Base-by-base conservation (phyloP, 305 asterid species). In the Solanum hybrid region DNA sequence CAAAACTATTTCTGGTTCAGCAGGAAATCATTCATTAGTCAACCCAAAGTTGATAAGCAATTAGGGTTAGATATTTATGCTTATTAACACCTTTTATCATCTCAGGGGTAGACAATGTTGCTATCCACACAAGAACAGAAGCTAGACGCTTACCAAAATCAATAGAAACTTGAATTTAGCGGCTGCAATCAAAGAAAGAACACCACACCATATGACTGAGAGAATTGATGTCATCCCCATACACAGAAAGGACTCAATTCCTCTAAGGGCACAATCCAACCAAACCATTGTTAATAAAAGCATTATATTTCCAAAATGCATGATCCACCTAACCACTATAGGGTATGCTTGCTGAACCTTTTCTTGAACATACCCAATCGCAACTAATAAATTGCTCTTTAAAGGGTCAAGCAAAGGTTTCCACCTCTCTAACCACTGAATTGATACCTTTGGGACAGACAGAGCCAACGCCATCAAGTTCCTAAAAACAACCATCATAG, bases 161-260 rank as follows among this genome's bases (percentile, higher is more conserved):
- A 95, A 38, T 40, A 95, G 92, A 93, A 96, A 92, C 95, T 96
- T 97, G 91, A 92, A 77, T 89, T 98, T 98, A 88, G 89, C 91
- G 93, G 95, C 93, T 89, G 96, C 95, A 88, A 93, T 91, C 66
- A 95, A 89, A n/a, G 98, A 97, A 84, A 97, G 93, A 89, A 92
- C 91, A 91, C 95, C 90, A 90, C 99, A 97, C 99, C 99, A 96
- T 26, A 97, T 88, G 91, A 97, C 90, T 19, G 97, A 90, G 94
- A 97, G 95, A 94, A 97, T 94, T 24, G 99, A 95, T 26, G 99
- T 93, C 51, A 98, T 96, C 88, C 99, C 97, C 99, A 96, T 94
- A 87, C 95, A 96, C 69, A 96, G 91, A 92, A 97, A 93, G 34
- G 99, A 97, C 88, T 95, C 98, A 15, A 95, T 90, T 90, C 99